These are phyloP conservation scores for Myrica gale DNA, from an alignment of 306 rosid species.

Conservation along the genomic window DNA sequence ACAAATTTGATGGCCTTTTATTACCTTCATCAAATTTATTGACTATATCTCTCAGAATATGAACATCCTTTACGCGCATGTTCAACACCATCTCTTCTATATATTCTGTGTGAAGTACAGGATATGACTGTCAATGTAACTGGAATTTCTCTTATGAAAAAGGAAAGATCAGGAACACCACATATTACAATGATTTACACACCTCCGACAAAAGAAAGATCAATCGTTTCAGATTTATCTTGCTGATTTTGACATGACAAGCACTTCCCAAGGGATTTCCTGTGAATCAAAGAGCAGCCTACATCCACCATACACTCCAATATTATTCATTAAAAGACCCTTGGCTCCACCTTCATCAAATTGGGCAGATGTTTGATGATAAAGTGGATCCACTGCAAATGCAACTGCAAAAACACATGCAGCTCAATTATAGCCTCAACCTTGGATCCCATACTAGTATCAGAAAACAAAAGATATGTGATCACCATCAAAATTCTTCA, in stretches of 20 bases:
- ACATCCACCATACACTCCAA: conserved; percentile 83
- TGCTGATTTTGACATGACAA: conserved; percentile 46
- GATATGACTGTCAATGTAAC: conserved; percentile 9
- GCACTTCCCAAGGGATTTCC: conserved; percentile 72
- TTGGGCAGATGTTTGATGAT: conserved; percentile 91
- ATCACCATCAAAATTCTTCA: conserved; percentile 94
- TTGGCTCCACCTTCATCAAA: conserved; percentile 99
- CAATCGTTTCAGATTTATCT: conserved; percentile 59
- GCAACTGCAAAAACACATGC: conserved; percentile 65
- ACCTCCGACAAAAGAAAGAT: conserved; percentile 89
- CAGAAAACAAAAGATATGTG: conserved; percentile 27
- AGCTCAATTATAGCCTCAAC: conserved; percentile 30
- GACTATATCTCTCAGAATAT: conserved; percentile 68
- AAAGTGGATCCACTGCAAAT: conserved; percentile 92
- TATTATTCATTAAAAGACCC: conserved; percentile 93
- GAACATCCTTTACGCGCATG: conserved; percentile 63
- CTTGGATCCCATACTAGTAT: conserved; percentile 25
- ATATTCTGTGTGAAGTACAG: conserved; percentile 47
- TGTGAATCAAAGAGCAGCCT: conserved; percentile 85
- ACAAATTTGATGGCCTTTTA: conserved; percentile 62
- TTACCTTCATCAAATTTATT: conserved; percentile 74
- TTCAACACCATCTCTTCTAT: conserved; percentile 70
- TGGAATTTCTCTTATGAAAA: conserved; percentile 23
- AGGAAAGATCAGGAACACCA: conserved; percentile 28
- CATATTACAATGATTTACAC: conserved; percentile 33